Conservation (phyloP, 306 rosid species). For the Alnus rubra region DNA sequence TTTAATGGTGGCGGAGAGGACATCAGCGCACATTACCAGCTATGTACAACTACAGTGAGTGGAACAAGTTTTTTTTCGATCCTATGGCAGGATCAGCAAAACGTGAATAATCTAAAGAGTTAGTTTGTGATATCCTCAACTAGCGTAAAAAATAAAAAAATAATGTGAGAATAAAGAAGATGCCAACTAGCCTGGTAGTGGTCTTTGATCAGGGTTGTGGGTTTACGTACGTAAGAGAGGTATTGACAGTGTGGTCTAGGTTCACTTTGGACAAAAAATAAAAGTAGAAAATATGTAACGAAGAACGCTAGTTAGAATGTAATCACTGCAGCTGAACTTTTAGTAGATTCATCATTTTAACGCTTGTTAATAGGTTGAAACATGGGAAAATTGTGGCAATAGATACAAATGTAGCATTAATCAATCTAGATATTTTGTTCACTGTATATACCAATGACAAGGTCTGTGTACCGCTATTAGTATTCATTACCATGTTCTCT, state of each 20-base stretch:
- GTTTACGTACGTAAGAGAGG: not conserved
- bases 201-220: not conserved
- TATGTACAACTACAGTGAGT: not conserved
- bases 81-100: not conserved
- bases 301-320: not conserved
- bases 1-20: not conserved
- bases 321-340: slow-evolving; percentile 8
- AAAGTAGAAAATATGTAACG: not conserved
- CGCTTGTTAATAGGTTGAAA: not conserved
- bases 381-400: not conserved
- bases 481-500: slow-evolving; percentile 11
- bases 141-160: not conserved
- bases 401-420: not conserved
- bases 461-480: not conserved
- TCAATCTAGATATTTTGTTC: not conserved
- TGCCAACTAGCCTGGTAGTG: not conserved
- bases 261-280: not conserved
- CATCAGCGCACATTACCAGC: not conserved
- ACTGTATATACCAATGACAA: not conserved
- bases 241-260: not conserved
- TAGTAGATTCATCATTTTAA: not conserved
- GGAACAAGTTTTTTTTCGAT: not conserved
- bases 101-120: not conserved
- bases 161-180: not conserved
- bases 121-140: not conserved